These are phyloP conservation scores for Coniella vitis DNA, from an alignment of 2,329 filamentous ascomycete genomes.

Conservation along the genomic window DNA sequence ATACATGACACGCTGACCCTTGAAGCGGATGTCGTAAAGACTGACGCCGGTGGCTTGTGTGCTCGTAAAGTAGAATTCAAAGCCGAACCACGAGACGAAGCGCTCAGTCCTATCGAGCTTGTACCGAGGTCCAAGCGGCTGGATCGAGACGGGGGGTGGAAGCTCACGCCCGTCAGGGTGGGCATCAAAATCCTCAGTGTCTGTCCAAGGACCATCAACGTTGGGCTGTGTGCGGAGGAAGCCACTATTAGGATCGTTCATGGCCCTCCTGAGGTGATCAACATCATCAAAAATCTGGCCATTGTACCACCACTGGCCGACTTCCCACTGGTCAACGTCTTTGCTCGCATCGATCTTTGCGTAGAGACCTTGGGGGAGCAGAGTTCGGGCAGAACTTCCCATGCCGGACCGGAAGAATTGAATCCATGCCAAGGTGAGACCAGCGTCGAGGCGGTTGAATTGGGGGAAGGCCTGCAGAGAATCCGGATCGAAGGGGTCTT, in stretches of 20 bases:
- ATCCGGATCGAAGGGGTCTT: constrained; percentile 26
- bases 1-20: constrained; percentile 43
- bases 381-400: constrained; percentile 25
- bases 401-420: constrained; percentile 35
- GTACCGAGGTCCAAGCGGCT: constrained; percentile 34
- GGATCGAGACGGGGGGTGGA: constrained; percentile 27
- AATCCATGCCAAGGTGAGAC: constrained; percentile 30
- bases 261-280: constrained; percentile 1
- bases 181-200: constrained; percentile 28
- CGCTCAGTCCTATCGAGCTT: constrained; percentile 35
- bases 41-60: constrained; percentile 37
- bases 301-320: constrained; percentile 18
- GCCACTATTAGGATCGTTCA: background rate
- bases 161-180: constrained; percentile 19
- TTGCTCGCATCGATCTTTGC: constrained; percentile 31
- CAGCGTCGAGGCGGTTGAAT: constrained; percentile 32
- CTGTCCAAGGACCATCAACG: constrained; percentile 25
- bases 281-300: constrained; percentile 7
- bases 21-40: constrained; percentile 44
- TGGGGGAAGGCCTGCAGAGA: constrained; percentile 28
- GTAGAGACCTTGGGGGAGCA: constrained; percentile 39
- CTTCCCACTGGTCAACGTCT: constrained; percentile 15
- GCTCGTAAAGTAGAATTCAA: constrained; percentile 43
- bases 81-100: constrained; percentile 47
- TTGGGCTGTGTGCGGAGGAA: constrained; percentile 11